These are phyloP conservation scores for Cenchrus fungigraminus DNA, from an alignment of 176 grass and related monocot species.

Conservation along the genomic window DNA sequence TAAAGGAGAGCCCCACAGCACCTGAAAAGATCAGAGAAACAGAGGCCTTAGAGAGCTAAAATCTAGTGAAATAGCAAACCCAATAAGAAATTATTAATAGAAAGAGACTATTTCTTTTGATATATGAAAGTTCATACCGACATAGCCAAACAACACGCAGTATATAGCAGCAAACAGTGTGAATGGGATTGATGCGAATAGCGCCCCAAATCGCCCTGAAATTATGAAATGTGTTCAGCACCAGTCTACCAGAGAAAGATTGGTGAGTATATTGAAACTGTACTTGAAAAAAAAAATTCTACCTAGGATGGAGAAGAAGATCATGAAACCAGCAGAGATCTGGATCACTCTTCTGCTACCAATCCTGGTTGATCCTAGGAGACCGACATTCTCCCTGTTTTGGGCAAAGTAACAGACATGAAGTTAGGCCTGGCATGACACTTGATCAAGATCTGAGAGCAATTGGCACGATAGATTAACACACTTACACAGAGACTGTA, in stretches of 20 bases:
- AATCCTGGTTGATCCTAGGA: constrained; percentile 85
- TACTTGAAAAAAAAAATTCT: neutral
- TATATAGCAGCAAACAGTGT: constrained; percentile 75
- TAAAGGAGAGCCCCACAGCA: constrained; percentile 74
- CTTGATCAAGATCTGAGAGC: neutral
- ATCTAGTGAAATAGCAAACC: neutral
- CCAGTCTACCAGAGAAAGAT: neutral
- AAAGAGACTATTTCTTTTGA: neutral
- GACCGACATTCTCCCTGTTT: constrained; percentile 82
- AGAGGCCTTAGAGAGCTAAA: neutral
- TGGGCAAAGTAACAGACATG: neutral
- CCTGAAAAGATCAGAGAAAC: constrained; percentile 42
- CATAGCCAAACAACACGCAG: constrained; percentile 79
- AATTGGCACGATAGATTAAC: neutral
- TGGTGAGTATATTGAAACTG: neutral
- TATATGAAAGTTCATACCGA: constrained; percentile 46
- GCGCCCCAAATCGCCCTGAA: constrained; percentile 68
- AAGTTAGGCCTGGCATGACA: constrained; percentile 6
- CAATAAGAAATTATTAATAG: neutral
- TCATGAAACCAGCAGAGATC: constrained; percentile 91
- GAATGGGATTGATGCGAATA: constrained; percentile 88
- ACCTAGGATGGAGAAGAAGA: constrained; percentile 89
- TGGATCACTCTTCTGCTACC: constrained; percentile 87
- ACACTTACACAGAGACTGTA: constrained; percentile 82
- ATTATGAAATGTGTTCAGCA: neutral